Conservation (phyloP, 2,329 filamentous ascomycete species). For the Aspergillus felis region DNA sequence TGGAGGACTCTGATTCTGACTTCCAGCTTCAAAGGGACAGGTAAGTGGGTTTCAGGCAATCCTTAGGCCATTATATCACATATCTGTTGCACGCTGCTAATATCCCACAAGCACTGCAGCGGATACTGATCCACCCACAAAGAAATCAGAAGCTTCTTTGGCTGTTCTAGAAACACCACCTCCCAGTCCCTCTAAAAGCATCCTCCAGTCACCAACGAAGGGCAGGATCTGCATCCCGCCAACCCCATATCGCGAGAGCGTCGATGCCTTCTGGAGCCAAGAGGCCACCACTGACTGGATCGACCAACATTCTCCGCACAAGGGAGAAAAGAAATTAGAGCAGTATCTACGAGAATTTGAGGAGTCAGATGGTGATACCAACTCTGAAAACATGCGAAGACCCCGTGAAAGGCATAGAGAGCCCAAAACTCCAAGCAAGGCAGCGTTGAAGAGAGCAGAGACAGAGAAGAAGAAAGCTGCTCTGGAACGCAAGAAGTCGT, state of each 20-base stretch:
- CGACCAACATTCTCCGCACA: conserved; percentile 51
- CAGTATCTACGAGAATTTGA: conserved; percentile 30
- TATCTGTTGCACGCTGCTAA: conserved; percentile 8
- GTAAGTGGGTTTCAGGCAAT: conserved; percentile 13
- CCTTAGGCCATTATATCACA: neutral
- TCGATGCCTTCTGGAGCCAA: conserved; percentile 54
- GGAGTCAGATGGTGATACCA: conserved; percentile 35
- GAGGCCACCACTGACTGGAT: conserved; percentile 52
- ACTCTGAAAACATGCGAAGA: conserved; percentile 14
- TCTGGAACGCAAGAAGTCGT: conserved; percentile 45
- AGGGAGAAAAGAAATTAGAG: conserved; percentile 20
- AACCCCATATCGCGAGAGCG: conserved; percentile 47
- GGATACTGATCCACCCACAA: conserved; percentile 5
- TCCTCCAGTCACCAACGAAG: conserved; percentile 48
- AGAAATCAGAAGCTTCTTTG: conserved; percentile 8
- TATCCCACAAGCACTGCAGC: conserved; percentile 3
- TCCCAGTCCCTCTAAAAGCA: conserved; percentile 40
- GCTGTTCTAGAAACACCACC: conserved; percentile 37
- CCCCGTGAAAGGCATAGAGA: conserved; percentile 3
- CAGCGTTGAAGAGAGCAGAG: conserved; percentile 37
- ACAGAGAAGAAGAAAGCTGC: conserved; percentile 34
- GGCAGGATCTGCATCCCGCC: conserved; percentile 42
- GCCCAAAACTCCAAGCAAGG: conserved; percentile 31
- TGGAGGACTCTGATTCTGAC: conserved; percentile 20
- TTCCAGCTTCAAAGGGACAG: conserved; percentile 15